Conservation (phyloP, 1,284 basidiomycete species). For the Ustilago sp. region DNA sequence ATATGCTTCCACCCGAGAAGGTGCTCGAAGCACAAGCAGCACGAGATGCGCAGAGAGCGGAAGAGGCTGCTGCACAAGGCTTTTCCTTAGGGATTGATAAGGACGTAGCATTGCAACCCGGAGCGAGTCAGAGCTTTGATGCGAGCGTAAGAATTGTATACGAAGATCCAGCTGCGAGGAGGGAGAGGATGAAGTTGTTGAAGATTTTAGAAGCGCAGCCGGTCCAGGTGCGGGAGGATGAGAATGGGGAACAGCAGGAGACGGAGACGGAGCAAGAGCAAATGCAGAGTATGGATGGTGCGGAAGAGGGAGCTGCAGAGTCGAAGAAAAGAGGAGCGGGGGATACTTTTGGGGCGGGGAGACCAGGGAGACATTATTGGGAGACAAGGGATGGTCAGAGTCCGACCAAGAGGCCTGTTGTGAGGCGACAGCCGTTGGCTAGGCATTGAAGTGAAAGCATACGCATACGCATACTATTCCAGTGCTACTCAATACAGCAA, state of each 20-base stretch:
- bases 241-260: not conserved
- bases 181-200: conserved; percentile 42
- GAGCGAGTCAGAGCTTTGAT: conserved; percentile 20
- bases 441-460: conserved; percentile 11
- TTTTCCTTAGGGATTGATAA: conserved; percentile 48
- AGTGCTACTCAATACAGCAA: not conserved
- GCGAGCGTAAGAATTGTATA: conserved; percentile 51
- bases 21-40: conserved; percentile 45
- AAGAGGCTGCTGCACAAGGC: conserved; percentile 46
- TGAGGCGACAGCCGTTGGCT: conserved; percentile 44
- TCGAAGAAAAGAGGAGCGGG: conserved; percentile 23
- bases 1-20: conserved; percentile 33
- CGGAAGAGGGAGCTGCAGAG: not conserved
- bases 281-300: conserved; percentile 2
- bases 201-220: conserved; percentile 47
- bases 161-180: conserved; percentile 53
- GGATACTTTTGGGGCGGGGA: conserved; percentile 29
- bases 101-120: conserved; percentile 26
- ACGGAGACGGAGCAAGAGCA: not conserved
- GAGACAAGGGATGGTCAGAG: conserved; percentile 43
- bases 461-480: not conserved
- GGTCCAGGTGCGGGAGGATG: not conserved
- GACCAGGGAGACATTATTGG: conserved; percentile 22
- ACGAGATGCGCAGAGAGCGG: conserved; percentile 44
- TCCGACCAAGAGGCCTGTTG: conserved; percentile 43